Evolutionary conservation across 2,329 filamentous ascomycete genomes (phyloP).

Genomic region (Pseudogymnoascus sp.): DNA sequence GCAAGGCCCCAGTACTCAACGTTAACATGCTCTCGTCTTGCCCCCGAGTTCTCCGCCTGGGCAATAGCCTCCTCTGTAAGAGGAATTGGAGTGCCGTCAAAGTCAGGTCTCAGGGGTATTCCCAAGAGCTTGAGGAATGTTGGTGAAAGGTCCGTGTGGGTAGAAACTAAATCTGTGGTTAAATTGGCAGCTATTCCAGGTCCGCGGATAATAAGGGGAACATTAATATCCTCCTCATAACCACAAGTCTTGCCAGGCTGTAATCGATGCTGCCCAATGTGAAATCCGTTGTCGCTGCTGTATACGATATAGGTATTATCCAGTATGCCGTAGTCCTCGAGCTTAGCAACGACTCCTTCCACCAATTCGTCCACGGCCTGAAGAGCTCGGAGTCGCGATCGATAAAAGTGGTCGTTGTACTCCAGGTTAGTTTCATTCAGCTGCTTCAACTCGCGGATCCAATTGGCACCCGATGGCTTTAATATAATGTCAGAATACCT

Average conservation of each 20-base stretch:
- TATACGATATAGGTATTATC: conserved; percentile 51
- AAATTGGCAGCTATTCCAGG: conserved; percentile 42
- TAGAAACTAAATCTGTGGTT: conserved; percentile 37
- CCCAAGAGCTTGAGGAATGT: conserved; percentile 38
- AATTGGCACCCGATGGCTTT: conserved; percentile 38
- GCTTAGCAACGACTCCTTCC: conserved; percentile 36
- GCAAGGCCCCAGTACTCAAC: conserved; percentile 38
- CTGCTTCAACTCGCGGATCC: conserved; percentile 36
- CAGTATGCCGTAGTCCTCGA: conserved; percentile 33
- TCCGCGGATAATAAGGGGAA: conserved; percentile 49
- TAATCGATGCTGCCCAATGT: conserved; percentile 44
- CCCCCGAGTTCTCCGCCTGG: conserved; percentile 14
- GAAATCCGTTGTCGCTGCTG: conserved; percentile 47
- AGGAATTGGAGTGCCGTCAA: conserved; percentile 39
- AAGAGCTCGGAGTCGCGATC: conserved; percentile 42
- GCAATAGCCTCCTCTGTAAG: conserved; percentile 21
- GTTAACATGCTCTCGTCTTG: conserved; percentile 39
- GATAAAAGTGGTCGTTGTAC: conserved; percentile 44
- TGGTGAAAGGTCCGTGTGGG: conserved; percentile 45
- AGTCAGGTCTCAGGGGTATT: conserved; percentile 32
- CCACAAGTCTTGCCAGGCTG: conserved; percentile 43
- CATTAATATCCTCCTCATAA: conserved; percentile 43
- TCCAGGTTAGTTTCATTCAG: conserved; percentile 36
- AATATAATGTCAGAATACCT: conserved; percentile 6
- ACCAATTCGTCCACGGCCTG: conserved; percentile 50